Evolutionary conservation across 345 rosid species (phyloP).

Genomic region (Syzygium aqueum): DNA sequence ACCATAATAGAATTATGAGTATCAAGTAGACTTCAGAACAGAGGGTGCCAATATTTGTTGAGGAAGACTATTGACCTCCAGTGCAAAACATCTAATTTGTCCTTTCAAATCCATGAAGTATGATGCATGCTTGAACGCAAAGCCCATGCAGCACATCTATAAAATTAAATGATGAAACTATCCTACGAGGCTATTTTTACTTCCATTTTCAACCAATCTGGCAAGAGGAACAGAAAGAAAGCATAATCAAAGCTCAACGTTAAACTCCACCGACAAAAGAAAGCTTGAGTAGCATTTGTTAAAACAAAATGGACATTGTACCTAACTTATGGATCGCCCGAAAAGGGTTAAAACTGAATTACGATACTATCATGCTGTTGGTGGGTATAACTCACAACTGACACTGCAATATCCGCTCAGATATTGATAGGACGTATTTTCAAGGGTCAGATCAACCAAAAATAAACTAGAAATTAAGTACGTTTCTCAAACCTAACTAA

Average conservation of each 20-base stretch:
- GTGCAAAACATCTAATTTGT: neutral
- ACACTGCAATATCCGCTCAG: neutral
- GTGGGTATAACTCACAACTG: neutral
- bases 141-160: neutral
- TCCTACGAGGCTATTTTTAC: neutral
- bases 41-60: neutral
- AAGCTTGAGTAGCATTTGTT: neutral
- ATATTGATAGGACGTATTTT: neutral
- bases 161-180: neutral
- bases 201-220: neutral
- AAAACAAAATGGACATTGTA: neutral
- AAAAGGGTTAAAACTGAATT: neutral
- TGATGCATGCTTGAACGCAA: neutral
- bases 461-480: neutral
- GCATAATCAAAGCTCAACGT: neutral
- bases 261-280: neutral
- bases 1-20: neutral
- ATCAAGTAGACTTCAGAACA: neutral
- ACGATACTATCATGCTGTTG: neutral
- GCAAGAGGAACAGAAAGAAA: neutral
- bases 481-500: neutral
- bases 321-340: neutral
- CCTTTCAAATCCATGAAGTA: neutral
- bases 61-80: neutral
- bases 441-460: neutral